Percentiles rank a stretch among this genome's conserved stretches.
Conservation (phyloP, 352 stramenopile species). For the Thraustochytrium striatum region DNA sequence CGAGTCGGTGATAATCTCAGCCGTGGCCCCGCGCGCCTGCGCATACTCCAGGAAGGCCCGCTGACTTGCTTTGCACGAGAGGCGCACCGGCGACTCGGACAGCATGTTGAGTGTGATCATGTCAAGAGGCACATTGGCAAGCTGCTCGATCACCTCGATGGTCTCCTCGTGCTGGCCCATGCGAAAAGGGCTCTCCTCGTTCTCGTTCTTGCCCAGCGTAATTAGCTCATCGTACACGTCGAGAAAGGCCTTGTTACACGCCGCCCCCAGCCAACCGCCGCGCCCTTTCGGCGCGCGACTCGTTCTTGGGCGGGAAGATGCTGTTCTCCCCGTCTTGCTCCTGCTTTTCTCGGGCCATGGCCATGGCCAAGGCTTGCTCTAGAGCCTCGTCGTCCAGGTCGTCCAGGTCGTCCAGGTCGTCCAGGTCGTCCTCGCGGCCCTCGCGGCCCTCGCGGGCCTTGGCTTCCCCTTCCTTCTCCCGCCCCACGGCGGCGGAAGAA, state of each 20-base stretch:
- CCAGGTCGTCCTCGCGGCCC: neutral
- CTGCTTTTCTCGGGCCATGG: no score
- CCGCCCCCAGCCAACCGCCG: no score
- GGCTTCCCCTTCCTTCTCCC: neutral
- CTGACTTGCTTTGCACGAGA: conserved; percentile 70
- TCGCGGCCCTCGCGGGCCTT: neutral
- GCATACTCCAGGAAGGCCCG: conserved; percentile 78
- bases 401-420: no score
- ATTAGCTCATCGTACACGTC: no score
- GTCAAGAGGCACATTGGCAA: conserved; percentile 66
- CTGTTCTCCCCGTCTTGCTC: no score
- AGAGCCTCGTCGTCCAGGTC: no score
- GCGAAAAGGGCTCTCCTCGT: neutral
- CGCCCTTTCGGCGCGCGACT: no score
- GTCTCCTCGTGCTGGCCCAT: neutral
- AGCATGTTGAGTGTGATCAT: conserved; percentile 76
- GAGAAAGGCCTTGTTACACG: no score
- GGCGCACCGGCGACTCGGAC: conserved; percentile 76
- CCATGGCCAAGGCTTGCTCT: no score
- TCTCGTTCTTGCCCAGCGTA: no score
- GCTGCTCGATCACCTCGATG: conserved; percentile 60
- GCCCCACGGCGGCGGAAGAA: no score
- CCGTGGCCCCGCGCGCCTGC: conserved; percentile 63
- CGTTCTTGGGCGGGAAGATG: no score
- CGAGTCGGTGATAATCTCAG: conserved; percentile 69